Conservation (phyloP, 306 rosid genomes). For the Pueraria montana region DNA sequence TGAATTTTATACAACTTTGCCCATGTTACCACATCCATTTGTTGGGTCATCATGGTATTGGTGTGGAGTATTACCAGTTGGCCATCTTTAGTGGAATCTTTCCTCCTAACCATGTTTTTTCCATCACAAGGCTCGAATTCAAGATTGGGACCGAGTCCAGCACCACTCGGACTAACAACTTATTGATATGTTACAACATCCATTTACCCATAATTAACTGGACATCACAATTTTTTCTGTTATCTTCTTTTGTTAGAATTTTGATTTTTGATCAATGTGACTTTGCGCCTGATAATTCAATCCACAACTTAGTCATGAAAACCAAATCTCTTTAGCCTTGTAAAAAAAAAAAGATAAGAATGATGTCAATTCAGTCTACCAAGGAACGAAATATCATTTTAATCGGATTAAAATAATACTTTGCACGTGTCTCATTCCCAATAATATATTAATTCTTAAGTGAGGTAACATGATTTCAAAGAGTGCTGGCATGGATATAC, state of each 20-base stretch:
- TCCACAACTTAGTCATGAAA: background rate
- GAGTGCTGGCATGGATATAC: background rate
- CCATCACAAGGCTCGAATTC: no score
- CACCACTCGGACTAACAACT: no score
- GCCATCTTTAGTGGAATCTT: no score
- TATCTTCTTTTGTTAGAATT: background rate
- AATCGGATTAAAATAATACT: background rate
- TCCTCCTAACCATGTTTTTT: no score
- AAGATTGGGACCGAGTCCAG: no score
- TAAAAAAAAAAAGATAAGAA: background rate
- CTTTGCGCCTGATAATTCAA: background rate
- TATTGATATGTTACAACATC: no score
- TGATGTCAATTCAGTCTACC: background rate
- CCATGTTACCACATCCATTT: background rate
- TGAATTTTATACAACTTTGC: background rate
- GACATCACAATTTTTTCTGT: background rate
- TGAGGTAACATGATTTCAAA: background rate
- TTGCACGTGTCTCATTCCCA: background rate
- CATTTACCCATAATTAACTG: background rate
- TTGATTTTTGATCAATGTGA: background rate
- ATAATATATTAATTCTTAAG: background rate
- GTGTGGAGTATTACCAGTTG: no score
- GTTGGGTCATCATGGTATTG: no score
- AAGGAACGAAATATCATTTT: background rate
- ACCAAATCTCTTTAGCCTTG: background rate